Conservation (phyloP, 1,284 basidiomycete species). For the Singerocomus inundabilis region DNA sequence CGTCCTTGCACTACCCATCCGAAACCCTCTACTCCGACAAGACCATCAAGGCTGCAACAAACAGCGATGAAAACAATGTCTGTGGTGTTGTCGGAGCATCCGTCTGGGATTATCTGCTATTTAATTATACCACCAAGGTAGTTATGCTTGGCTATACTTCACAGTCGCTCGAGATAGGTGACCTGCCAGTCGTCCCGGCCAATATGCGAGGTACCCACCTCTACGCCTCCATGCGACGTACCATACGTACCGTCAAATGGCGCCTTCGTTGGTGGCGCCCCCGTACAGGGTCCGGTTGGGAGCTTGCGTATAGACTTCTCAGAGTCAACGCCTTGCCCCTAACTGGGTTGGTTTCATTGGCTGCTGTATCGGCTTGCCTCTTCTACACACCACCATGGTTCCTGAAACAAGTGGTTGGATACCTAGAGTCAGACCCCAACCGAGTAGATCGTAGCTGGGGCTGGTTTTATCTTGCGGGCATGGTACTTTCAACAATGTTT, state of each 20-base stretch:
- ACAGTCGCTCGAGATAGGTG: constrained; percentile 77
- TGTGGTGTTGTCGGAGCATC: constrained; percentile 52
- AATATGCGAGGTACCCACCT: constrained; percentile 67
- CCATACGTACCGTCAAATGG: constrained; percentile 39
- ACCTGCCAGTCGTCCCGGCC: constrained; percentile 76
- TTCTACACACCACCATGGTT: constrained; percentile 83
- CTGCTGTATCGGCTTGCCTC: constrained; percentile 59
- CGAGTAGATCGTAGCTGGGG: constrained; percentile 64
- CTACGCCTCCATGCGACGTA: constrained; percentile 37
- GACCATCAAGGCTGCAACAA: constrained; percentile 54
- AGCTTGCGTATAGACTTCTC: constrained; percentile 56
- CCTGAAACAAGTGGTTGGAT: constrained; percentile 66
- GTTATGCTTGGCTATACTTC: constrained; percentile 77
- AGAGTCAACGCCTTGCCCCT: constrained; percentile 50
- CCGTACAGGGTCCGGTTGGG: constrained; percentile 56
- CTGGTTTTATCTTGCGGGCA: constrained; percentile 67
- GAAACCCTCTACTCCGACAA: constrained; percentile 75
- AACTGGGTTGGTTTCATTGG: constrained; percentile 50
- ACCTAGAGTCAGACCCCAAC: constrained; percentile 64
- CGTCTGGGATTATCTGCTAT: constrained; percentile 42
- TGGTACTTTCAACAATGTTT: constrained; percentile 65
- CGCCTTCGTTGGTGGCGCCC: constrained; percentile 38
- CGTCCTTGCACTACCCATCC: constrained; percentile 69
- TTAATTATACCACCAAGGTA: constrained; percentile 82
- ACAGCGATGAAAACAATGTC: constrained; percentile 61